phyloP scores from a whole-genome alignment of 257 asterid genomes.

The Salvia rosmarinus region DNA sequence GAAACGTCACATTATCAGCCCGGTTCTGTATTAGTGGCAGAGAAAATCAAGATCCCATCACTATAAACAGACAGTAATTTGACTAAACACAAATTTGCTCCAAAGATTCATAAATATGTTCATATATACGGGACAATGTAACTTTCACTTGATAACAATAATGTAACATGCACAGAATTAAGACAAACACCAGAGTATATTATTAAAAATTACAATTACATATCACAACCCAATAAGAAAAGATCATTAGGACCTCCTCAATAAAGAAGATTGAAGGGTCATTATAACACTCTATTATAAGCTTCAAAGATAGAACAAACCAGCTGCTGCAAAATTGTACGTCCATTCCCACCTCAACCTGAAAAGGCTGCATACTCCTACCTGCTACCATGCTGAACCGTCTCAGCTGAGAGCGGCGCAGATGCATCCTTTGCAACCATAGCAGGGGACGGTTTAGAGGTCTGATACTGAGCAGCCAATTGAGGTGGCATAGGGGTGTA shows the following conservation, averaged over 20 bases:
- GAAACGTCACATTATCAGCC: not conserved
- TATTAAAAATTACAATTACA: constrained; percentile 51
- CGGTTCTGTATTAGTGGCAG: not conserved
- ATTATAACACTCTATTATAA: constrained; percentile 38
- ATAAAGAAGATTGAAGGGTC: constrained; percentile 20
- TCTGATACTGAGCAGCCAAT: constrained; percentile 68
- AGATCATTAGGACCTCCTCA: constrained; percentile 10
- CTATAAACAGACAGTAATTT: constrained; percentile 7
- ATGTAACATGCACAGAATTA: constrained; percentile 33
- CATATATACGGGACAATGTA: constrained; percentile 34
- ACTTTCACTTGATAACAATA: constrained; percentile 31
- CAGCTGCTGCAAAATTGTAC: constrained; percentile 67
- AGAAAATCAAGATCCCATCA: not conserved
- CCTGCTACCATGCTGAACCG: constrained; percentile 41
- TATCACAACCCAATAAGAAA: constrained; percentile 54
- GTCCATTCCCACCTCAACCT: constrained; percentile 53
- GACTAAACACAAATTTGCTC: constrained; percentile 21
- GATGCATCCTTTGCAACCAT: constrained; percentile 46
- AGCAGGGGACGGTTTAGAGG: constrained; percentile 48
- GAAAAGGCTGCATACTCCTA: constrained; percentile 48
- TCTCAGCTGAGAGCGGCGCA: constrained; percentile 50
- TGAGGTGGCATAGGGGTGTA: constrained; percentile 67
- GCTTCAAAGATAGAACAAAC: constrained; percentile 50
- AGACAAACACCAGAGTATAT: constrained; percentile 39
- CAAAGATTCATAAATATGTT: constrained; percentile 18